Evolutionary conservation across 495 filamentous ascomycete species (phyloP), one percentile per base, ranked within the genome.

Genomic region (Penicillium macrosclerotiorum): DNA sequence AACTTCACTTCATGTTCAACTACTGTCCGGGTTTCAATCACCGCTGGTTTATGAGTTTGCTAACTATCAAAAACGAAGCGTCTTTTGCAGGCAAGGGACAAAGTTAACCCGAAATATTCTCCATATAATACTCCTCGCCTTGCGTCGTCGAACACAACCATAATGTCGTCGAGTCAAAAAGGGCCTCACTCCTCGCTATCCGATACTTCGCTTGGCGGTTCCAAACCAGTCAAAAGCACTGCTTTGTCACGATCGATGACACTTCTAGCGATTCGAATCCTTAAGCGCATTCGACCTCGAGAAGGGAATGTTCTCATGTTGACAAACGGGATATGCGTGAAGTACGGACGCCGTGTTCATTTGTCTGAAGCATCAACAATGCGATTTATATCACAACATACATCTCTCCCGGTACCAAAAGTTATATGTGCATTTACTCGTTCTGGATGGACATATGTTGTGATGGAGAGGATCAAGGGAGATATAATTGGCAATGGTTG

Each of bases 381-480:
- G 67, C 65, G 54, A 25, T 77, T 77, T 35, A 55, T 80, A 24
- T 48, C 59, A 2, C 29, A 68, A 42, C 41, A 76, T 26, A 81
- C 76, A 3, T 67, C 68, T 7, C 68, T 83, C 22, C 76, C 77
- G 6, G 72, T 79, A 0, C 78, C 75, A 3, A 69, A 68, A 42
- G 60, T 80, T 35, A 56, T 68, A 41, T 79, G 70, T 55, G 60
- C 75, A 22, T 80, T 80, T 48, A 63, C 44, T 8, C 60, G 57
- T 51, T 54, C 55, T 32, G 71, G 56, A 4, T 42, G 46, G 18
- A 72, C 69, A 0, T 80, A 74, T 42, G 78, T 79, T 39, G 62
- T 74, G 32, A 78, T 79, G 73, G 66, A 78, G 41, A 63, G 69
- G 48, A 72, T 79, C 30, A 40, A 66, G 8, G 78, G 75, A 16